These are phyloP conservation scores for Saccharomyces kudriavzevii DNA, from an alignment of 805 yeast species.

Conservation along the genomic window DNA sequence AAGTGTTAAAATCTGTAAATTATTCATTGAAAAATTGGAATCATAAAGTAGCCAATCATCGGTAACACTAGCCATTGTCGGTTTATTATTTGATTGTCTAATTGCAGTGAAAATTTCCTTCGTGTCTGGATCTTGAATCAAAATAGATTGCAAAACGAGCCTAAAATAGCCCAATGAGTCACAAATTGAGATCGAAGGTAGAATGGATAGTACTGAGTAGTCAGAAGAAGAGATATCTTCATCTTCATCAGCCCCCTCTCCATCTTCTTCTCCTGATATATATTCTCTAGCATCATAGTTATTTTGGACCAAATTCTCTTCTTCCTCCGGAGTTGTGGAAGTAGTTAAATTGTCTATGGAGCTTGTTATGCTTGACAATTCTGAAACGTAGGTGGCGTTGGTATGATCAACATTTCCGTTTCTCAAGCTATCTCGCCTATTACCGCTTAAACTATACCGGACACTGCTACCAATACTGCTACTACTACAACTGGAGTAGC, in stretches of 20 bases:
- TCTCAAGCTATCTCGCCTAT: background rate
- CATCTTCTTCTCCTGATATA: background rate
- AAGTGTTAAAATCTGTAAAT: constrained; percentile 20
- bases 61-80: constrained; percentile 25
- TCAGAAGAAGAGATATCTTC: constrained; percentile 6
- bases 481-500: background rate
- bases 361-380: constrained; percentile 13
- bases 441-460: background rate
- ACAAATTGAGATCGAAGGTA: constrained; percentile 27
- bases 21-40: constrained; percentile 30
- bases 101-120: constrained; percentile 28
- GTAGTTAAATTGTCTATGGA: constrained; percentile 7
- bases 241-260: background rate
- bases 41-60: constrained; percentile 39
- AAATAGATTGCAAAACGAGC: constrained; percentile 28
- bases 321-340: background rate
- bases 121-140: constrained; percentile 21
- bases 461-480: background rate
- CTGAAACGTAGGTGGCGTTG: constrained; percentile 3
- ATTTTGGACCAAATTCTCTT: background rate
- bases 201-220: constrained; percentile 19
- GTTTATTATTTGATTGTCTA: constrained; percentile 24
- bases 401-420: background rate
- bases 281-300: background rate
- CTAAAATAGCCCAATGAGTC: constrained; percentile 27